Conservation (phyloP, 1,139 yeast genomes). For the Taiozyma sp. region DNA sequence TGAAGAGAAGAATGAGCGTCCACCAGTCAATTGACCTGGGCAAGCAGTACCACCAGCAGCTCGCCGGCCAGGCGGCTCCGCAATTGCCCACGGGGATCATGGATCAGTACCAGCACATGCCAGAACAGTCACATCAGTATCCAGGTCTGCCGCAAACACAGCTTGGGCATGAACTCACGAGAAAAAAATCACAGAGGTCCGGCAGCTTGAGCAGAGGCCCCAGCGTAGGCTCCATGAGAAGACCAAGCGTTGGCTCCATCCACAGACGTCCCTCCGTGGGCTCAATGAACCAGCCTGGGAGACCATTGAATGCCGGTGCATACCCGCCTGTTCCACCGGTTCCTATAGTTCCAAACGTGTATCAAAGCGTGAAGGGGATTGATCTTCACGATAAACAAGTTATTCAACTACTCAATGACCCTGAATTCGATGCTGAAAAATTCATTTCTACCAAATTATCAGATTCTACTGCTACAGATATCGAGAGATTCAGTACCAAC, state of each 20-base stretch:
- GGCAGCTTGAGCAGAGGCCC: not conserved
- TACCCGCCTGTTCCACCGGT: conserved; percentile 4
- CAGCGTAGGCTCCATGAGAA: not conserved
- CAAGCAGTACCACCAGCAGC: conserved; percentile 13
- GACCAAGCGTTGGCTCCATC: not conserved
- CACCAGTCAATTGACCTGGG: conserved; percentile 25
- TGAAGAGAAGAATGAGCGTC: conserved; percentile 36
- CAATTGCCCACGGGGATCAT: conserved; percentile 32
- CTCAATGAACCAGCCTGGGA: not conserved
- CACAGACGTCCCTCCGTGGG: conserved; percentile 3
- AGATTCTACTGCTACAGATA: conserved; percentile 68
- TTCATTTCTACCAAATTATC: conserved; percentile 52
- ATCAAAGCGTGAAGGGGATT: conserved; percentile 6
- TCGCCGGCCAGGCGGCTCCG: conserved; percentile 28
- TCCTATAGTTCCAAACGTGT: conserved; percentile 1
- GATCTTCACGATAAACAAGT: conserved; percentile 20
- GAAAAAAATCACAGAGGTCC: conserved; percentile 3
- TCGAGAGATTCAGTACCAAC: conserved; percentile 64
- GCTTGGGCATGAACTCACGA: conserved; percentile 2
- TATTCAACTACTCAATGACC: conserved; percentile 26
- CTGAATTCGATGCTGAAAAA: conserved; percentile 41
- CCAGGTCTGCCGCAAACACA: conserved; percentile 7
- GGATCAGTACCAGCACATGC: conserved; percentile 11
- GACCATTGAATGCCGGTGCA: not conserved
- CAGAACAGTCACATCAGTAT: conserved; percentile 3